Evolutionary conservation across 1,284 basidiomycete genomes (phyloP).

Genomic region (Rhodofomes roseus): DNA sequence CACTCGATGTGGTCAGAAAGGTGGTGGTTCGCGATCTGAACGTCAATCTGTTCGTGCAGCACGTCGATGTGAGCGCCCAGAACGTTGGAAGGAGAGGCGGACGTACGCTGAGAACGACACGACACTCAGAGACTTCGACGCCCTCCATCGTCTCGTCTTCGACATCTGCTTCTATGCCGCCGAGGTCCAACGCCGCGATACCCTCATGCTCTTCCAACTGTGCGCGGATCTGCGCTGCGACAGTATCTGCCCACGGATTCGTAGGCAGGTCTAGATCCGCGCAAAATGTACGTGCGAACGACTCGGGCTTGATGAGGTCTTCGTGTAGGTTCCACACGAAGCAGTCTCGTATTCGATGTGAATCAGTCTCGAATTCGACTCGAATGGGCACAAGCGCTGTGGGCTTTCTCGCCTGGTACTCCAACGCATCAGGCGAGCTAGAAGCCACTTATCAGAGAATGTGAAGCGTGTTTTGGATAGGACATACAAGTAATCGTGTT

Average conservation of each 20-base stretch:
- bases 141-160: conserved; percentile 38
- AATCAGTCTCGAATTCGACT: conserved; percentile 92
- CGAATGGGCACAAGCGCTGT: conserved; percentile 86
- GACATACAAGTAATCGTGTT: conserved; percentile 49
- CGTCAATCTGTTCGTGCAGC: conserved; percentile 74
- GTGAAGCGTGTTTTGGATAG: not conserved
- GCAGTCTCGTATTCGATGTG: conserved; percentile 88
- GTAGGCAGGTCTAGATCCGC: conserved; percentile 80
- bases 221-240: conserved; percentile 83
- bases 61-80: not conserved
- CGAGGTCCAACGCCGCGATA: conserved; percentile 62
- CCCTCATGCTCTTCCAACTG: conserved; percentile 89
- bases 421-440: conserved; percentile 66
- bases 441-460: not conserved
- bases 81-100: not conserved
- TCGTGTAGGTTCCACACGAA: conserved; percentile 97
- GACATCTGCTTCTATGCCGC: conserved; percentile 28
- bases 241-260: conserved; percentile 67
- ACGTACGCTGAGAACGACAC: conserved; percentile 85
- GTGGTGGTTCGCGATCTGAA: conserved; percentile 92
- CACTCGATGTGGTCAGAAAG: conserved; percentile 96
- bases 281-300: conserved; percentile 86
- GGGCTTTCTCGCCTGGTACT: conserved; percentile 58
- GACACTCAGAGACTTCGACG: conserved; percentile 76
- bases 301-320: conserved; percentile 74